Base-by-base conservation (phyloP, 139 green algal species). In the Tetradesmus lagerheimii region DNA sequence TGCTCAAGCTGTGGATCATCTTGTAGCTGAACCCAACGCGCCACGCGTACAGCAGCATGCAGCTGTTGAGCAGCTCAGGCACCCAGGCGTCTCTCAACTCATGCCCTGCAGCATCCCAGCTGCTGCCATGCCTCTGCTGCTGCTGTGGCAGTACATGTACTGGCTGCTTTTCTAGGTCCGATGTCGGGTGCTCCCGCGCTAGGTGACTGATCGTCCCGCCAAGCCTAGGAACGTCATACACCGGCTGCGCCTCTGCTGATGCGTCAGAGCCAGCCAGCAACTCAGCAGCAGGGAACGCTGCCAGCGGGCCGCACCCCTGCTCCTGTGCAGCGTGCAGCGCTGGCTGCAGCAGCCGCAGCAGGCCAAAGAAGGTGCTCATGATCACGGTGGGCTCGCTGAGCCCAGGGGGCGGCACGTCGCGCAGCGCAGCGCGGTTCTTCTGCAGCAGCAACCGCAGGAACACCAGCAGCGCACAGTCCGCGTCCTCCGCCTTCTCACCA, bases 371-470 rank as follows among this genome's bases (percentile, higher is more conserved):
- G 0, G 92, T 62, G 14, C 94, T 97, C 18, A 95, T 90, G 20
- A 99, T 90, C 2, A 97, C 96, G 0, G 94, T 95, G 29, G 87
- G 83, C 86, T 99, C 96, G 6, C 95, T 96, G 67, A 99, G 91
- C 0, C 96, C 96, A 1, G 96, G 92, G 8, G 96, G 96, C 64
- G 93, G 93, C 1, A 97, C 53, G 71, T 98, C 95, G 27, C 96
- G 89, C 57, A 89, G 92, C 23, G 93, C 93, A 9, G 90, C 94
- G 4, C 77, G 43, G 93, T 98, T 98, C 91, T 96, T 97, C 75
- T 88, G 87, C n/a, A 96, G 80, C 53, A 98, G 80, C 57, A 89
- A 87, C 43, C 77, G 53, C 78, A 98, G 67, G 88, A 97, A 97
- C 41, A 82, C 75, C 4, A 93, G 76, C 76, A 97, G 84, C 29